phyloP scores from a whole-genome alignment of 2,329 filamentous ascomycete species.

The Ophiocordyceps camponoti-floridani region DNA sequence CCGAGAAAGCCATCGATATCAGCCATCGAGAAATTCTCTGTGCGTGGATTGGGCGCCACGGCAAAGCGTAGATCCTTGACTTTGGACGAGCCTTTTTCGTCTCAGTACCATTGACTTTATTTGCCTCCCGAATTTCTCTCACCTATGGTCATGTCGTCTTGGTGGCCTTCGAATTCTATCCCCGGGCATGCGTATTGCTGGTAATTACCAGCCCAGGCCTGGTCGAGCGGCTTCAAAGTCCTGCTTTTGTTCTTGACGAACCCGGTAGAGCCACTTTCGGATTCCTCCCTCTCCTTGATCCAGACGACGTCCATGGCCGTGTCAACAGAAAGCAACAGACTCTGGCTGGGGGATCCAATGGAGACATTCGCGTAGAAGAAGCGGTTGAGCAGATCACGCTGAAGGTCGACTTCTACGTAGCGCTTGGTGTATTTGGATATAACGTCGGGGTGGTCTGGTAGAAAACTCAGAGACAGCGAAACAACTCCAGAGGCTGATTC shows the following conservation, averaged over 20 bases:
- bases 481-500: neutral
- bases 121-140: no score
- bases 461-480: no score
- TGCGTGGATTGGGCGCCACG: no score
- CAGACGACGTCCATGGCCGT: neutral
- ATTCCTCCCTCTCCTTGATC: neutral
- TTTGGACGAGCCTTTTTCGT: no score
- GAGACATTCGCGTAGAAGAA: neutral
- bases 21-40: no score
- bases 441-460: neutral
- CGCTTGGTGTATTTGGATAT: neutral
- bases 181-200: neutral
- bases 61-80: no score
- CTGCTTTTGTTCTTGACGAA: neutral
- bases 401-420: neutral
- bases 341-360: neutral
- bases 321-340: neutral
- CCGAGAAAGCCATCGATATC: neutral
- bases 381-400: neutral
- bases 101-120: no score
- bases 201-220: neutral
- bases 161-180: neutral
- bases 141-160: neutral
- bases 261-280: neutral
- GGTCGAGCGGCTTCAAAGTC: neutral